Conservation (phyloP, 2,329 filamentous ascomycete species). For the Davidsoniella eucalypti region DNA sequence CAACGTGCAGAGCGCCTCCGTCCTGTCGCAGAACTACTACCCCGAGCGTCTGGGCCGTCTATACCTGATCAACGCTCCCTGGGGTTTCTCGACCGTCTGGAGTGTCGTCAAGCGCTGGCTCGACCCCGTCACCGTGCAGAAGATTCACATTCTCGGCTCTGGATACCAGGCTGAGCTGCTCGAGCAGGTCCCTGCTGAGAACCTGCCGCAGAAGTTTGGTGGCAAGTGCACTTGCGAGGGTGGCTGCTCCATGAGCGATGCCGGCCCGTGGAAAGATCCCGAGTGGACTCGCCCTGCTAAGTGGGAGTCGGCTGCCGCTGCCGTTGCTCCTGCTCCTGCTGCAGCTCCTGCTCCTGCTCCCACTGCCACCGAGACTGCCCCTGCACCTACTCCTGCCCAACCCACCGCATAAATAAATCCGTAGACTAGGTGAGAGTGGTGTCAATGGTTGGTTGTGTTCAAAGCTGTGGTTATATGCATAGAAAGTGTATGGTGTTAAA, state of each 20-base stretch:
- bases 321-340: conserved; percentile 14
- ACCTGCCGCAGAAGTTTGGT: conserved; percentile 74
- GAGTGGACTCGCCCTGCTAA: conserved; percentile 50
- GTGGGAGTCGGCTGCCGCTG: conserved; percentile 30
- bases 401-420: neutral
- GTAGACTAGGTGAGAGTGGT: neutral
- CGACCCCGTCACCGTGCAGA: conserved; percentile 88
- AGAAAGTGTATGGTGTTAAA: no score
- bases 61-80: conserved; percentile 95
- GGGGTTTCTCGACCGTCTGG: conserved; percentile 84
- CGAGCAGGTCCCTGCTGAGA: conserved; percentile 72
- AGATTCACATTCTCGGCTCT: conserved; percentile 79
- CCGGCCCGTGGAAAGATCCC: conserved; percentile 71
- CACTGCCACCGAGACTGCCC: conserved; percentile 18
- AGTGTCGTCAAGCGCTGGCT: conserved; percentile 80
- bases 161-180: conserved; percentile 74
- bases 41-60: conserved; percentile 90
- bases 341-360: conserved; percentile 20
- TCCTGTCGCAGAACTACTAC: conserved; percentile 97
- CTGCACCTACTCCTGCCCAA: conserved; percentile 17
- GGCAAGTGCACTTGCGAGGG: conserved; percentile 67
- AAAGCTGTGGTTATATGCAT: neutral
- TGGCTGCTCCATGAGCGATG: conserved; percentile 75
- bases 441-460: neutral
- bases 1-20: conserved; percentile 72